Evolutionary conservation across 768 basidiomycete genomes (phyloP).

Genomic region (Mycena indigotica): DNA sequence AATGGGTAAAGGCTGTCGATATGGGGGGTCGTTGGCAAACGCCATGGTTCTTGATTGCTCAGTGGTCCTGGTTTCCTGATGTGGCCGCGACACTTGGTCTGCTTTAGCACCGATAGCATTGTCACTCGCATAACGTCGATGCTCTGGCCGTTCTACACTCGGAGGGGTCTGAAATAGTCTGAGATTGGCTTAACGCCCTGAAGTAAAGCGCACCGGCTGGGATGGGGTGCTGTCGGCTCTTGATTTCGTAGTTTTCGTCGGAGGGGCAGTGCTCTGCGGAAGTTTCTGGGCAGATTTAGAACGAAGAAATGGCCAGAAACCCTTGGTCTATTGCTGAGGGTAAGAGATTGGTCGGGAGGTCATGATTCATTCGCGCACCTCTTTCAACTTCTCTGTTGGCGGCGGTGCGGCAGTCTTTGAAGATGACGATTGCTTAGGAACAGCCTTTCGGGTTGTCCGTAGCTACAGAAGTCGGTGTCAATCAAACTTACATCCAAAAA

Average conservation of each 20-base stretch:
- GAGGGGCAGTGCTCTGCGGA: neutral
- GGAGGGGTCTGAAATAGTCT: neutral
- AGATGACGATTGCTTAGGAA: neutral
- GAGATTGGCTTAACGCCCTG: too few species aligned
- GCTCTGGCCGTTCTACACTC: slow-evolving; percentile 5
- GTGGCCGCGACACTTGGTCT: neutral
- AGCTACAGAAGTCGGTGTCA: neutral
- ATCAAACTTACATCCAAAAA: neutral
- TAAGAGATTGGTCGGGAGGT: neutral
- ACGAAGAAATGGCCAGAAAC: slow-evolving; percentile 23
- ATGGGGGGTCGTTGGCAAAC: slow-evolving; percentile 4
- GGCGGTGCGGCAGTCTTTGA: neutral
- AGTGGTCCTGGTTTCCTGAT: neutral
- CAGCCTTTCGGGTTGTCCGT: neutral
- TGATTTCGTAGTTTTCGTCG: neutral
- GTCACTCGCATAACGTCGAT: slow-evolving; percentile 21
- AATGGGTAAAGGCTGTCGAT: neutral
- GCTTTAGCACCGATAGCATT: slow-evolving; percentile 1
- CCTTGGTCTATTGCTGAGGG: slow-evolving; percentile 7
- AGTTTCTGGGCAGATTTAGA: slow-evolving; percentile 17
- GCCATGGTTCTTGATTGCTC: slow-evolving; percentile 9
- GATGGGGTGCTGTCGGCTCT: slow-evolving; percentile 20
- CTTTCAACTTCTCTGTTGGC: slow-evolving; percentile 22
- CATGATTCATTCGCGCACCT: neutral
- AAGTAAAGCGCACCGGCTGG: slow-evolving; percentile 5